Conservation (phyloP, 148 eudicot genomes). For the Drosera capensis region DNA sequence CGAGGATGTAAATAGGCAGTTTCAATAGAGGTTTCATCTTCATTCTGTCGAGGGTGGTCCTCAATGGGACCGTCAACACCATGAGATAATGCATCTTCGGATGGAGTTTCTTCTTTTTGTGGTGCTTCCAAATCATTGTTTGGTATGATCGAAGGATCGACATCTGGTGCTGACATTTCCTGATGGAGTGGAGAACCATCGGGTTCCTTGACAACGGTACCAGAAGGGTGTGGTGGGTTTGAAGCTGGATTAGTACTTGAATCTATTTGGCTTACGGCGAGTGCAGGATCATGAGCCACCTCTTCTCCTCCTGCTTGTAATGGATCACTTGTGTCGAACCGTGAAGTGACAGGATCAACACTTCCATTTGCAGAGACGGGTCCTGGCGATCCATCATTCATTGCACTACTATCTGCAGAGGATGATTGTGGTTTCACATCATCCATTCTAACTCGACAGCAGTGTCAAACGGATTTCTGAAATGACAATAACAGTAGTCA, state of each 20-base stretch:
- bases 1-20: too few relatives aligned
- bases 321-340: background rate
- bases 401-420: background rate
- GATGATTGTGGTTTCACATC: slow-evolving; percentile 7
- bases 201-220: background rate
- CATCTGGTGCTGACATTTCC: background rate
- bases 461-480: slow-evolving; percentile 2
- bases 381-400: background rate
- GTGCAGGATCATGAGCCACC: background rate
- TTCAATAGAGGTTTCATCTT: slow-evolving; percentile 3
- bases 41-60: slow-evolving; percentile 2
- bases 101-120: background rate
- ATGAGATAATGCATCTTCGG: background rate
- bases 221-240: background rate
- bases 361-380: background rate
- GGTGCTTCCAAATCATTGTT: background rate
- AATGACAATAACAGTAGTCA: background rate
- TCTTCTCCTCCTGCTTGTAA: background rate
- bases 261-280: background rate
- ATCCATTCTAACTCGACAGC: slow-evolving; percentile 8
- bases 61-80: slow-evolving; percentile 8
- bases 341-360: background rate
- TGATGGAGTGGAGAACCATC: background rate
- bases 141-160: background rate
- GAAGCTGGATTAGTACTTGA: slow-evolving; percentile 1